Evolutionary conservation across 768 basidiomycete species (phyloP).

Genomic region (Rickenella mellea): DNA sequence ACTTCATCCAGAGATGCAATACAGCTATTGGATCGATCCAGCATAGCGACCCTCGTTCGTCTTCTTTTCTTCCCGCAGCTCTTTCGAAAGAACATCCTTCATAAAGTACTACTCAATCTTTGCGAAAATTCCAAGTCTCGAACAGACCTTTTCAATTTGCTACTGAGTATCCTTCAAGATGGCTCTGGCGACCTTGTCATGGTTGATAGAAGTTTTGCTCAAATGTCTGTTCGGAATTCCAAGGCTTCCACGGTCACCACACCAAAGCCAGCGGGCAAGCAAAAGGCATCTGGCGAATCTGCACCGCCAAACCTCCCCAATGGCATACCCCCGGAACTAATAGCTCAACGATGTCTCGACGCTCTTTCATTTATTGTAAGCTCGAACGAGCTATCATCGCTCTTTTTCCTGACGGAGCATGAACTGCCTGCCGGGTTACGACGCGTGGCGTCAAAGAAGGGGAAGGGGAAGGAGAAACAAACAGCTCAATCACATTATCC

Average conservation of each 20-base stretch:
- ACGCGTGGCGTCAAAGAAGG: conserved; percentile 66
- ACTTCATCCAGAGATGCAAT: conserved; percentile 74
- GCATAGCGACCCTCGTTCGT: conserved; percentile 82
- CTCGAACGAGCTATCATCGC: conserved; percentile 72
- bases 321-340: conserved; percentile 84
- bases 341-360: conserved; percentile 91
- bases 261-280: conserved; percentile 54
- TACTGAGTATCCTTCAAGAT: conserved; percentile 91
- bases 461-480: conserved; percentile 92
- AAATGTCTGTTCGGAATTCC: conserved; percentile 65
- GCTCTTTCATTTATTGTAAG: conserved; percentile 81
- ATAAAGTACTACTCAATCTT: conserved; percentile 86
- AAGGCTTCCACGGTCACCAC: conserved; percentile 33
- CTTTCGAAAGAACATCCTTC: conserved; percentile 73
- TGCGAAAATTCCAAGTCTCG: conserved; percentile 93
- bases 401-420: conserved; percentile 95
- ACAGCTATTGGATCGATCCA: conserved; percentile 83
- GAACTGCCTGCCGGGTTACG: conserved; percentile 77
- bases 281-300: conserved; percentile 49
- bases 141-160: conserved; percentile 85
- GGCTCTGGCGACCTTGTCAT: conserved; percentile 87
- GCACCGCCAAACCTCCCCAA: conserved; percentile 46
- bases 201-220: conserved; percentile 89
- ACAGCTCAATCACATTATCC: conserved; percentile 78
- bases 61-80: conserved; percentile 96